Evolutionary conservation across 2,329 filamentous ascomycete species (phyloP).

Genomic region (Fusarium falciforme): DNA sequence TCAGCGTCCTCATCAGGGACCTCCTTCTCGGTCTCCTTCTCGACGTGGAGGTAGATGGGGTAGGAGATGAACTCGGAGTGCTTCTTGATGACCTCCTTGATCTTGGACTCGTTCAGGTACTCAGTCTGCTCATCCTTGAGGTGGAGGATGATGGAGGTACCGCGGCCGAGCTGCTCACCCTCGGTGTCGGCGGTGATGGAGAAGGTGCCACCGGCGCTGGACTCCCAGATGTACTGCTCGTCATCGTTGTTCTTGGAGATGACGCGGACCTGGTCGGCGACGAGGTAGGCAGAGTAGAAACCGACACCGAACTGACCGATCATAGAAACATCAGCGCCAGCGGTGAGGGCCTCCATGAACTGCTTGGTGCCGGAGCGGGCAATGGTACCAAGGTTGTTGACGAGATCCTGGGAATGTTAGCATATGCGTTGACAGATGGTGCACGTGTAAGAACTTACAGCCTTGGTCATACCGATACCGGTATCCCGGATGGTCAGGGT

Average conservation of each 20-base stretch:
- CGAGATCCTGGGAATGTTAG: slow-evolving; percentile 75
- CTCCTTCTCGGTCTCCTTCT: slow-evolving; percentile 99
- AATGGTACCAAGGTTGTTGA: slow-evolving; percentile 99
- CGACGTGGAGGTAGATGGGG: slow-evolving; percentile 99
- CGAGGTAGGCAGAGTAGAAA: slow-evolving; percentile 99
- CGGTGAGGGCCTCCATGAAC: slow-evolving; percentile 99
- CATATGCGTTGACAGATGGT: background rate
- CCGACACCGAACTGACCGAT: slow-evolving; percentile 99
- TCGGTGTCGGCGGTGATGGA: slow-evolving; percentile 91
- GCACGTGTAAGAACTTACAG: slow-evolving; percentile 72
- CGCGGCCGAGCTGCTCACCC: slow-evolving; percentile 89
- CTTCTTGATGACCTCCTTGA: slow-evolving; percentile 99
- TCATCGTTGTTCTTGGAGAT: slow-evolving; percentile 99
- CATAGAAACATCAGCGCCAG: slow-evolving; percentile 99
- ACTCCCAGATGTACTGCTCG: slow-evolving; percentile 99
- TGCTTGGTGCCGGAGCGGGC: slow-evolving; percentile 99
- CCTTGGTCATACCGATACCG: slow-evolving; percentile 99
- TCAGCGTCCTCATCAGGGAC: slow-evolving; percentile 96
- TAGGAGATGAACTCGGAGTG: slow-evolving; percentile 99
- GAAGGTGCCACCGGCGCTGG: slow-evolving; percentile 96
- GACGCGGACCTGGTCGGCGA: slow-evolving; percentile 95
- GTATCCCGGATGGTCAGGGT: slow-evolving; percentile 97
- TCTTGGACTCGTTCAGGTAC: slow-evolving; percentile 98
- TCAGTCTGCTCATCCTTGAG: slow-evolving; percentile 99
- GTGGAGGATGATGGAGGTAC: slow-evolving; percentile 98